A percentile compares a stretch with the other conserved stretches of the same genome.
These are phyloP conservation scores for Plantago major DNA, from an alignment of 257 asterid species.

Conservation along the genomic window DNA sequence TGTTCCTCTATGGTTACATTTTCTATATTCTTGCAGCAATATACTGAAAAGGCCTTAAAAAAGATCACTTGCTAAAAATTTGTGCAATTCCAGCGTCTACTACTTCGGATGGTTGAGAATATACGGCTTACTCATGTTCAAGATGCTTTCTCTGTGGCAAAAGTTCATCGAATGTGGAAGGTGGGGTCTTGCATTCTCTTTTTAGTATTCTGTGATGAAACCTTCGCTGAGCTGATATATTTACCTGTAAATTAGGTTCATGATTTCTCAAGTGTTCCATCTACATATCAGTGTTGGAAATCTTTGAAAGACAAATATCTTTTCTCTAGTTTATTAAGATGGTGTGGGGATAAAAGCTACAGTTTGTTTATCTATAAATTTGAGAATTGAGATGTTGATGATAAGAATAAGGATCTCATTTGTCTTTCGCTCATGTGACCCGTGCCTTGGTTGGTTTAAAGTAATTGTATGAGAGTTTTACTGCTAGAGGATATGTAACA, in stretches of 20 bases:
- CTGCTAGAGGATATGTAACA: slow-evolving; percentile 2
- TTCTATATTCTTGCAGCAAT: slow-evolving; percentile 1
- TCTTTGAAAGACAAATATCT: neutral
- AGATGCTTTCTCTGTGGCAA: slow-evolving; percentile 34
- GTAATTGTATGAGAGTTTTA: too few species aligned
- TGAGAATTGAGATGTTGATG: neutral
- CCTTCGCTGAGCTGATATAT: neutral
- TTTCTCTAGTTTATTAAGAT: neutral
- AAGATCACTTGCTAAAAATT: slow-evolving; percentile 7
- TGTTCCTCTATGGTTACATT: slow-evolving; percentile 1
- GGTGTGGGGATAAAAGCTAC: neutral
- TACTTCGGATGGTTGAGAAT: slow-evolving; percentile 54
- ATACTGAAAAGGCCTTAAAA: slow-evolving; percentile 17
- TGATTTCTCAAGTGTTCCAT: neutral
- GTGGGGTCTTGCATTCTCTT: slow-evolving; percentile 25
- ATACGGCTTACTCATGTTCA: slow-evolving; percentile 22
- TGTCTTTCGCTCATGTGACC: neutral
- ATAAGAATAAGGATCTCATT: too few species aligned
- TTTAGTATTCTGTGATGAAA: slow-evolving; percentile 12
- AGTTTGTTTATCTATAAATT: slow-evolving; percentile 5
- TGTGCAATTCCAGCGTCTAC: slow-evolving; percentile 47
- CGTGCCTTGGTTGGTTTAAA: too few species aligned
- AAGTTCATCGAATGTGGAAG: slow-evolving; percentile 60
- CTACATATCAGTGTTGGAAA: neutral
- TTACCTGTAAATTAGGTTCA: neutral